Evolutionary conservation across 345 rosid species (phyloP), one percentile per base, ranked within the genome.

Genomic region (Clarkia xantiana): DNA sequence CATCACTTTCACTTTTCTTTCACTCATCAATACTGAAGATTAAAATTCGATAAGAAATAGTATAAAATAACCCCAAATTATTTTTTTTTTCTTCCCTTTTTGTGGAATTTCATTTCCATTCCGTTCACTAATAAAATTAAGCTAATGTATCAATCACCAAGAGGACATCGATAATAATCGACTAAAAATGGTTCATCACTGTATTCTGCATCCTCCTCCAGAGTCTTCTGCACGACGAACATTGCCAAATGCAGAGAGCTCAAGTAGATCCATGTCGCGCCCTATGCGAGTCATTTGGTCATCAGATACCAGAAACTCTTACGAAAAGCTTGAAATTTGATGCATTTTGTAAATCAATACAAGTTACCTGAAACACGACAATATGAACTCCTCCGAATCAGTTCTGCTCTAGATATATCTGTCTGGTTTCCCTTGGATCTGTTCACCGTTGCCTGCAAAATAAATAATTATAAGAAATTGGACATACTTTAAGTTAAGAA

Each of bases 201-300:
- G 97, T 60, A 90, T 77, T 63, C 84, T 79, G 65, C 97, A 90
- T 20, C 91, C 91, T 17, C 80, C 84, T 0, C 36, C 36, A 0
- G 94, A 52, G 52, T 77, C 86, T 45, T 68, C 67, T 1, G 64
- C 72, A 4, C 49, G 89, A 13, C 66, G 76, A 4, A 86, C 91
- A 71, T 81, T 81, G 58, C 97, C 97, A 58, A 73, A 90, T 45
- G 97, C 84, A 40, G 94, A 74, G 52, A 83, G 71, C 63, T 90
- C 97, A 13, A 90, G 65, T 17, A 90, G 82, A 65, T 86, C 95
- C 97, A 90, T 79, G 58, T 90, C 95, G 2, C 97, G 79, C 39
- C 78, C 97, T 85, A 62, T 29, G 36, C 7, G 20, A 18, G 9
- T 14, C 15, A 2, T 10, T 25, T 12, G 4, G 16, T 12, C 4